Base-by-base conservation (phyloP, 176 grass and related monocot genomes). In the Tuctoria greenei region DNA sequence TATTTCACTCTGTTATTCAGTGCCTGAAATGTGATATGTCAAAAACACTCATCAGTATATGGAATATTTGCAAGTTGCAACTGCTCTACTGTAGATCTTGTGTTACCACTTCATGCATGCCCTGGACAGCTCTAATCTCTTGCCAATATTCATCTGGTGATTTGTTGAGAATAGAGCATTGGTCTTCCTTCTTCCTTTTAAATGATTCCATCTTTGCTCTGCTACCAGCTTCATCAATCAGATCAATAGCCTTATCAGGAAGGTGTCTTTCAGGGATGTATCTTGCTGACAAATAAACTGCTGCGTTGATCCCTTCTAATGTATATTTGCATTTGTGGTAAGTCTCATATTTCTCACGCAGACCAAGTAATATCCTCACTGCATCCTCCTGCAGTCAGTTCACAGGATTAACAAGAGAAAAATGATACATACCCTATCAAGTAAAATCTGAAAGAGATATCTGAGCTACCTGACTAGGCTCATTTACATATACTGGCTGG, bases 191-290 rank as follows among this genome's bases (percentile, higher is more conserved):
- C 82, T 88, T 95, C 90, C 62, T 95, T 83, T 99, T 99, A 82
- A 88, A 95, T 43, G 91, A 88, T 40, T 92, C 92, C 70, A 95
- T 99, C 25, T 87, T 87, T 64, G 96, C 89, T 82, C 85, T 84
- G 55, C 96, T 99, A 67, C 96, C 96, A 78, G 96, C 91, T 88
- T 99, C 96, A 82, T 99, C 96, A 67, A 99, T 95, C 24, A 99
- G 76, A 80, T 99, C 96, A 74, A 99, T 99, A 72, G 92, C 96
- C 74, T 99, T 99, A 79, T 99, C 96, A 68, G 96, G 96, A 79
- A 95, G 89, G 73, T 82, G 92, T 79, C 96, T 90, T 69, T 99
- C 96, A 59, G 87, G 84, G 63, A 99, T 99, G 68, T 99, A 99
- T 90, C 96, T 90, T 59, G 92, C 76, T 75, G 92, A 99, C 43